phyloP scores from a whole-genome alignment of 768 basidiomycete species.

The Cystofilobasidium ferigula region DNA sequence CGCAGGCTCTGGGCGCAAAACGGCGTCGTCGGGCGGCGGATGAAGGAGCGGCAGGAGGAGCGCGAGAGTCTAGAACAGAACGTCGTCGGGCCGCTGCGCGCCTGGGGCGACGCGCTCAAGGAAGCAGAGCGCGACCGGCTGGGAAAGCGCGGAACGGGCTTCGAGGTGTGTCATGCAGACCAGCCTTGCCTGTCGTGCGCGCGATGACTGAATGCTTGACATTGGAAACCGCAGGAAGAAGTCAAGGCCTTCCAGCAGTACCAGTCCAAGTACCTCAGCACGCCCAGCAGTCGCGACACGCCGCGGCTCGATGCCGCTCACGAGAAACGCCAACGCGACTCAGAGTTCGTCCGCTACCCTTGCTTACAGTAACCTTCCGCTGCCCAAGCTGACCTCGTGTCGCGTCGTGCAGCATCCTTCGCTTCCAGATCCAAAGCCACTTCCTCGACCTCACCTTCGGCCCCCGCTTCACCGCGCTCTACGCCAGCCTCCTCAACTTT shows the following conservation, averaged over 20 bases:
- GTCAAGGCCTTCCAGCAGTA: slow-evolving; percentile 8
- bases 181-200: too few relatives aligned
- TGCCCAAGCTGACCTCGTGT: neutral
- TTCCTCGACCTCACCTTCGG: slow-evolving; percentile 23
- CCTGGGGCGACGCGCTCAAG: slow-evolving; percentile 10
- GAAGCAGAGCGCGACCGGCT: slow-evolving; percentile 18
- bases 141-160: slow-evolving; percentile 1
- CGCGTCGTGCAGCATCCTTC: slow-evolving; percentile 7
- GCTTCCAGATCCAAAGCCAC: slow-evolving; percentile 19
- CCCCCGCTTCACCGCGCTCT: slow-evolving; percentile 7
- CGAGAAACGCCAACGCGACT: slow-evolving; percentile 4
- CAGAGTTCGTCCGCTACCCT: slow-evolving; percentile 8
- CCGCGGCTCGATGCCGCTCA: slow-evolving; percentile 7
- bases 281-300: slow-evolving; percentile 2
- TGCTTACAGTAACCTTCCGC: neutral
- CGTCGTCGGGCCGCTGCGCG: slow-evolving; percentile 13
- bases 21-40: slow-evolving; percentile 11
- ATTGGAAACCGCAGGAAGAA: slow-evolving; percentile 12
- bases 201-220: too few relatives aligned
- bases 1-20: slow-evolving; percentile 8
- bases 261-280: slow-evolving; percentile 10
- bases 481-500: slow-evolving; percentile 21
- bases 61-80: slow-evolving; percentile 10
- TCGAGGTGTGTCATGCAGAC: slow-evolving; percentile 16
- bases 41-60: slow-evolving; percentile 18